Base-by-base conservation (phyloP, 2,329 filamentous ascomycete species). In the Beauveria sp. region DNA sequence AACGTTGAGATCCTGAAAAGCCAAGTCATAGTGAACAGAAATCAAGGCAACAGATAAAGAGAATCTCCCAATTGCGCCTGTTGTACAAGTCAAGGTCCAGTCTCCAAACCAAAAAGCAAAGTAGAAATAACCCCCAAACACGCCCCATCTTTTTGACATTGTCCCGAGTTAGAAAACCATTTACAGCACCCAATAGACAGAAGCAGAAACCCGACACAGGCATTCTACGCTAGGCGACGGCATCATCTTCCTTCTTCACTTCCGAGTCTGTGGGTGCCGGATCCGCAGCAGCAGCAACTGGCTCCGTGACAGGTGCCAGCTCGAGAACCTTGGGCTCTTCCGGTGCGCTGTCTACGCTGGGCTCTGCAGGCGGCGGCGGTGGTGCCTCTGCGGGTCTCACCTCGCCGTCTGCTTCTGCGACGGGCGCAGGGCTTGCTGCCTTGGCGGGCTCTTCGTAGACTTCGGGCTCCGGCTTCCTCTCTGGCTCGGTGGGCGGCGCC, bases 61-160 rank as follows among this genome's bases (percentile, higher is more conserved):
- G 16, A 43, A 44, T n/a, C 50, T 44, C 22, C 44, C 9, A 52
- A 8, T 40, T 51, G 53, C 59, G 53, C 59, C 59, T 56, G 53
- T 61, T 61, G 18, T 61, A 61, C 53, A 61, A 41, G 43, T 46
- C 16, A 46, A 37, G 50, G 8, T n/a, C n/a, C 24, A 37, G 14
- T 14, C 28, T 10, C 28, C 20, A 16, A 10, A 56, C 12, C 12
- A 14, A 46, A 44, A 12, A 20, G 18, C 5, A n/a, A 20, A 18
- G 12, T 48, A 47, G 3, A 26, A 24, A 18, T 18, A 20, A 16
- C 46, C 18, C 16, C 16, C 10, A 44, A 41, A 43, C 53, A 26
- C 54, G 54, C 54, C 41, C n/a, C 22, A 22, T 41, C 22, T 48
- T 56, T 43, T 37, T 46, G 28, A 37, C 26, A 30, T 47, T 26